phyloP scores from a whole-genome alignment of 2,329 filamentous ascomycete species.

The Ophiostoma tasmaniense region DNA sequence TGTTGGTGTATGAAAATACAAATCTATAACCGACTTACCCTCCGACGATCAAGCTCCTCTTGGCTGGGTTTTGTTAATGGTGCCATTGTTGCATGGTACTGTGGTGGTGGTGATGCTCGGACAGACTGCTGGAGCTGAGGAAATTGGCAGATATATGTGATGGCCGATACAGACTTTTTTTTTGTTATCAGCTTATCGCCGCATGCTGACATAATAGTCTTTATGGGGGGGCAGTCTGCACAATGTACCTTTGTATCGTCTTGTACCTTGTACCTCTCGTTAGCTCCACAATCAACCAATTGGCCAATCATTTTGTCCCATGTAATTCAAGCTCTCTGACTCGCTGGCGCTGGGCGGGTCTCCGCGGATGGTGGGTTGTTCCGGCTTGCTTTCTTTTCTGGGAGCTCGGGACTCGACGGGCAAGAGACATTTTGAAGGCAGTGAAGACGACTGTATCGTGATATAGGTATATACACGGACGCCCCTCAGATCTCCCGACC shows the following conservation, averaged over 20 bases:
- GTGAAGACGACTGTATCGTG: conserved; percentile 5
- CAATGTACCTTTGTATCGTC: neutral
- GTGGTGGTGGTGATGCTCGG: neutral
- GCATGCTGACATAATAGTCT: neutral
- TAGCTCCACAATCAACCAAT: neutral
- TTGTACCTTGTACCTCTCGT: neutral
- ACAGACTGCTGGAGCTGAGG: conserved; percentile 1
- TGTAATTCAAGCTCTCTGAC: conserved; percentile 21
- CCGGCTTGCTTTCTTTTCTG: conserved; percentile 16
- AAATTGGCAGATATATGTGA: neutral
- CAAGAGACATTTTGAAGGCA: conserved; percentile 16
- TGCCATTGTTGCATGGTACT: conserved; percentile 31
- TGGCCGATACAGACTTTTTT: neutral
- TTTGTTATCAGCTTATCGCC: conserved; percentile 8
- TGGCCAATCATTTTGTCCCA: conserved; percentile 15
- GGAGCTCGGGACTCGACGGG: conserved; percentile 22
- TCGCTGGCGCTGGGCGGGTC: conserved; percentile 17
- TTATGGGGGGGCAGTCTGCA: neutral
- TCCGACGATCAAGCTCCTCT: conserved; percentile 54
- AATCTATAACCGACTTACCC: conserved; percentile 34
- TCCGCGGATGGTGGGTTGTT: conserved; percentile 16
- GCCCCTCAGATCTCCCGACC: conserved; percentile 5
- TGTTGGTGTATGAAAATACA: neutral
- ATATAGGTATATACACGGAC: conserved; percentile 13
- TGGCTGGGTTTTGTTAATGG: conserved; percentile 35